These are phyloP conservation scores for Monilinia fructicola DNA, from an alignment of 2,329 filamentous ascomycete genomes.

Conservation along the genomic window DNA sequence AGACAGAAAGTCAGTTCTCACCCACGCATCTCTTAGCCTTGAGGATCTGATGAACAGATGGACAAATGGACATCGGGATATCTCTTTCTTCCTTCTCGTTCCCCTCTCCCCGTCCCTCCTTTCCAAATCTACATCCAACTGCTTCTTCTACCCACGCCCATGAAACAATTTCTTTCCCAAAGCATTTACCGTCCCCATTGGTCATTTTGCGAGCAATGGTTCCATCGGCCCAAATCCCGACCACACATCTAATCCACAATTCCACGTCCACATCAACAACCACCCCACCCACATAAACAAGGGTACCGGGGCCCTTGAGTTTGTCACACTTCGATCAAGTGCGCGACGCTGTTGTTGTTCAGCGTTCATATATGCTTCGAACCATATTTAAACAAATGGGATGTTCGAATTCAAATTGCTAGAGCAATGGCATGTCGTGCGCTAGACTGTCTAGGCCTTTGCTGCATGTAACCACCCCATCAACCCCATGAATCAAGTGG, in stretches of 20 bases:
- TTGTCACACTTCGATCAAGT: not conserved
- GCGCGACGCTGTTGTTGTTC: not conserved
- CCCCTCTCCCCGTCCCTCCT: too few species aligned
- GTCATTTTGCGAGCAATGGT: constrained; percentile 9
- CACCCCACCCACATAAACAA: not conserved
- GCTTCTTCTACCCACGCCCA: not conserved
- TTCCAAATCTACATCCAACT: not conserved
- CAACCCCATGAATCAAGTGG: not conserved
- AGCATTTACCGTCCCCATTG: not conserved
- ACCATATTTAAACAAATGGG: not conserved
- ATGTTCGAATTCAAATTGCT: not conserved
- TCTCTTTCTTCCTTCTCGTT: not conserved
- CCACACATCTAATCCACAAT: not conserved
- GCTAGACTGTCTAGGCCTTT: not conserved
- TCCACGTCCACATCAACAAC: not conserved
- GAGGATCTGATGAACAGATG: not conserved
- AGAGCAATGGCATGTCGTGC: not conserved
- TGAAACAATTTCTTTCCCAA: not conserved
- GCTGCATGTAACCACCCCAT: not conserved
- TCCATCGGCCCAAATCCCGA: not conserved
- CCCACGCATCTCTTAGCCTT: not conserved
- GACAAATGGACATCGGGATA: not conserved
- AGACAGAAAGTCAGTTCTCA: not conserved
- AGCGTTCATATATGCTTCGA: not conserved
- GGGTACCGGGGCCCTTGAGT: not conserved